Conservation (phyloP, 1,284 basidiomycete species). For the Puccinia coronata region DNA sequence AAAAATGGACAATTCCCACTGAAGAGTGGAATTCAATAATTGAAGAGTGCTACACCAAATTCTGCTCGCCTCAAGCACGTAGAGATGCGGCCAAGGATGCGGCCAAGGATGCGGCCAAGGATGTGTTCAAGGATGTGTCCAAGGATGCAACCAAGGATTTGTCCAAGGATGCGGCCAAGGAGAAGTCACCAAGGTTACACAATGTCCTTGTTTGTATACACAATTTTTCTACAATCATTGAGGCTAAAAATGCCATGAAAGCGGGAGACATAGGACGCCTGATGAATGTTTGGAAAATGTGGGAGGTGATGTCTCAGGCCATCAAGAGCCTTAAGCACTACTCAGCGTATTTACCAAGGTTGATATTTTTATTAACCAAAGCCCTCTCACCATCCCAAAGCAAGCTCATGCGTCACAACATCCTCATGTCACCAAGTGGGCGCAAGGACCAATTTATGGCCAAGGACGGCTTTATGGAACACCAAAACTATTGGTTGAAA, state of each 20-base stretch:
- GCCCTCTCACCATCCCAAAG: background rate
- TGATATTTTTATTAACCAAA: background rate
- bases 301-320: background rate
- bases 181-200: background rate
- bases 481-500: constrained; percentile 15
- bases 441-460: background rate
- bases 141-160: too few species aligned
- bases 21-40: background rate
- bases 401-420: background rate
- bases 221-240: background rate
- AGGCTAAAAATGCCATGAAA: background rate
- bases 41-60: background rate
- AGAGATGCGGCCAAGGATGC: too few species aligned
- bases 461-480: constrained; percentile 18
- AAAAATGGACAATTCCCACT: background rate
- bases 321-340: background rate
- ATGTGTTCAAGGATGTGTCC: too few species aligned
- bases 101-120: too few species aligned
- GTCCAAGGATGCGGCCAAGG: background rate
- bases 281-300: constrained; percentile 13
- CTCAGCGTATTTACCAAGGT: background rate
- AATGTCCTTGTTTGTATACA: background rate
- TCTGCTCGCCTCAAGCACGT: background rate
- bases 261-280: constrained; percentile 11
- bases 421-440: constrained; percentile 6